Evolutionary conservation across 768 basidiomycete genomes (phyloP).

Genomic region (Lepiota subincarnata): DNA sequence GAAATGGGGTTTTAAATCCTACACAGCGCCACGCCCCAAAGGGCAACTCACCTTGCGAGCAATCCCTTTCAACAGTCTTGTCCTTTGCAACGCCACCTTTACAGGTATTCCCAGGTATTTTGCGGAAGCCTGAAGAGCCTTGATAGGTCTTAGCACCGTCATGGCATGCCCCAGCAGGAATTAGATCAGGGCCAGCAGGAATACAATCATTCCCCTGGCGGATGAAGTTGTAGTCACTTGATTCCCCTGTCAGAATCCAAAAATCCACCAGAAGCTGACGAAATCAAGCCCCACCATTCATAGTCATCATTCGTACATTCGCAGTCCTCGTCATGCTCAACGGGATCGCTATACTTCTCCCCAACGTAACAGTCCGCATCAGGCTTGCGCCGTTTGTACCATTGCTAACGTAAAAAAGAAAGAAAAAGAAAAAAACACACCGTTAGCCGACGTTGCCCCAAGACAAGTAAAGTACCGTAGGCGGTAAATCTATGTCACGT

Average conservation of each 20-base stretch:
- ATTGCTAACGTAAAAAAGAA: slow-evolving; percentile 74
- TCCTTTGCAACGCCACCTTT: slow-evolving; percentile 71
- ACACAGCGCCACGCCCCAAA: background rate
- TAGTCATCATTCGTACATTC: slow-evolving; percentile 83
- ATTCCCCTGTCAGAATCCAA: slow-evolving; percentile 3
- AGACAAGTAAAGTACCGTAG: background rate
- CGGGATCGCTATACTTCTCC: slow-evolving; percentile 84
- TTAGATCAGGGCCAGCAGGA: slow-evolving; percentile 82
- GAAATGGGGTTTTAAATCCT: background rate
- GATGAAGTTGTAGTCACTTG: slow-evolving; percentile 87
- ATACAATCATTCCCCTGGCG: slow-evolving; percentile 72
- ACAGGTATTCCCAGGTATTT: slow-evolving; percentile 92
- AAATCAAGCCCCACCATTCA: slow-evolving; percentile 69
- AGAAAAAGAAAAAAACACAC: no score
- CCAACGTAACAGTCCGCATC: slow-evolving; percentile 88
- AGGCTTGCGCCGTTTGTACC: slow-evolving; percentile 82
- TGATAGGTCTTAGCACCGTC: slow-evolving; percentile 57
- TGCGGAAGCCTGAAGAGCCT: slow-evolving; percentile 90
- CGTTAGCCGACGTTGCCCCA: background rate
- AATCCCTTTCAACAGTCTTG: slow-evolving; percentile 63
- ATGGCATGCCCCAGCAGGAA: slow-evolving; percentile 71
- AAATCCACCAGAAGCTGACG: background rate
- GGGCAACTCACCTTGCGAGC: slow-evolving; percentile 66
- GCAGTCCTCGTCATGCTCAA: slow-evolving; percentile 79
- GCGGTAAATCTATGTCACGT: slow-evolving; percentile 14